Conservation (phyloP, 106 monocot genomes). For the Hemerocallis citrina region DNA sequence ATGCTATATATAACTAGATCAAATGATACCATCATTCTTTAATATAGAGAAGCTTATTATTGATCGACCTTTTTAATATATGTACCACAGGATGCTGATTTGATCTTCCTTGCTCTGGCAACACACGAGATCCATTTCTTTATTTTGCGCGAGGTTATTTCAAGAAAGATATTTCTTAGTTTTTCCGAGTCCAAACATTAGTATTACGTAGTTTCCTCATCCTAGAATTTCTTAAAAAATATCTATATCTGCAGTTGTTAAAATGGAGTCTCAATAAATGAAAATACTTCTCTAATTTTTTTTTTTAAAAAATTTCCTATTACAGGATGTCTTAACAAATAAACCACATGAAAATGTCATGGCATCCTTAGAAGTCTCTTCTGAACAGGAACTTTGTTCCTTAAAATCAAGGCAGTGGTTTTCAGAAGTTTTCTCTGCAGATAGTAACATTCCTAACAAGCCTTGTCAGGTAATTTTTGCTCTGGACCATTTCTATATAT, state of each 20-base stretch:
- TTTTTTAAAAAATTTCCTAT: background rate
- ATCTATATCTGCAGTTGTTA: background rate
- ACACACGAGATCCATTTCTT: conserved; percentile 64
- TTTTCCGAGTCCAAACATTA: background rate
- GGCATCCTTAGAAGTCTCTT: conserved; percentile 1
- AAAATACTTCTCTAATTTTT: background rate
- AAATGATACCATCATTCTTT: too few species aligned
- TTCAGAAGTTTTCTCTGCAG: background rate
- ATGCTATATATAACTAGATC: too few species aligned
- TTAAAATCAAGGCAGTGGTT: conserved; percentile 17
- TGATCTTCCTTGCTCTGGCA: conserved; percentile 64
- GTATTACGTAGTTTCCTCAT: background rate
- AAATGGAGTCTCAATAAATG: background rate
- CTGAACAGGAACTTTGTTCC: background rate
- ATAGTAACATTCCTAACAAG: background rate
- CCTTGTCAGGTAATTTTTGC: conserved; percentile 32
- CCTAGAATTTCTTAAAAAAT: background rate
- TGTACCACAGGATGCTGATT: conserved; percentile 50
- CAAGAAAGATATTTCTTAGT: too few species aligned
- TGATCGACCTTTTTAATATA: background rate
- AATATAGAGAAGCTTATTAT: too few species aligned
- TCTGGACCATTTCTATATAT: too few species aligned
- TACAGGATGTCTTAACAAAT: conserved; percentile 22
- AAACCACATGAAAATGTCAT: background rate
- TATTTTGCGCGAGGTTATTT: conserved; percentile 49